Base-by-base conservation (phyloP, 768 basidiomycete species). In the Pisolithus sp. region DNA sequence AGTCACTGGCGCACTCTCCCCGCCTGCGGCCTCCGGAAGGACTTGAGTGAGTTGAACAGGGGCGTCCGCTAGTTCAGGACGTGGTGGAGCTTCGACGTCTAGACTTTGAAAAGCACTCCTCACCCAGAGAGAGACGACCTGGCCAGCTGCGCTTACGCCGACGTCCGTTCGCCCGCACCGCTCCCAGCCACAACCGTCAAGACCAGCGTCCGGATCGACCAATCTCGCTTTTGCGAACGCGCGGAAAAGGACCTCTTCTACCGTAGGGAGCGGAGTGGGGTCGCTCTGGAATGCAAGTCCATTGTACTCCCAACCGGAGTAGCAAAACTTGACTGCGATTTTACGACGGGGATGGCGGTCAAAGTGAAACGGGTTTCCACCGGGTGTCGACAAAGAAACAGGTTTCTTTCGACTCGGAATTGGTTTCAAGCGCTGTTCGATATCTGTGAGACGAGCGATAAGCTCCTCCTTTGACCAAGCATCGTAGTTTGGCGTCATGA, bases 141-240 rank as follows among this genome's bases (percentile, higher is more conserved):
- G 95, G 3, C 92, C 93, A 7, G 87, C 89, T 37, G 87, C 90
- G 64, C 93, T 95, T 53, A 99, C 96, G 0, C 95, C 94, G 18
- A 86, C 78, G 75, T 99, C 96, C 24, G 96, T 98, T 62, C 96
- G 71, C 12, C 96, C 95, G 67, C 96, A 97, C 57, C 81, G 78
- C 63, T 89, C 84, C 83, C 90, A 98, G 34, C 81, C 89, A 62
- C 92, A 93, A 0, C 89, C 94, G 15, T 93, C 86, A 50, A 87
- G 72, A 4, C 91, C 90, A 5, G 71, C 77, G 3, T 76, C 79
- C 1, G 75, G 75, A 61, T 95, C 89, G 10, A 98, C 79, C 41
- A 99, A 72, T 46, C 83, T 76, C 0, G 89, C 79, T 58, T 85
- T 84, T 38, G 80, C 83, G 51, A 98, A 72, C 0, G 92, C 92